Base-by-base conservation (phyloP, 2,329 filamentous ascomycete species). In the Fusarium oxysporum region DNA sequence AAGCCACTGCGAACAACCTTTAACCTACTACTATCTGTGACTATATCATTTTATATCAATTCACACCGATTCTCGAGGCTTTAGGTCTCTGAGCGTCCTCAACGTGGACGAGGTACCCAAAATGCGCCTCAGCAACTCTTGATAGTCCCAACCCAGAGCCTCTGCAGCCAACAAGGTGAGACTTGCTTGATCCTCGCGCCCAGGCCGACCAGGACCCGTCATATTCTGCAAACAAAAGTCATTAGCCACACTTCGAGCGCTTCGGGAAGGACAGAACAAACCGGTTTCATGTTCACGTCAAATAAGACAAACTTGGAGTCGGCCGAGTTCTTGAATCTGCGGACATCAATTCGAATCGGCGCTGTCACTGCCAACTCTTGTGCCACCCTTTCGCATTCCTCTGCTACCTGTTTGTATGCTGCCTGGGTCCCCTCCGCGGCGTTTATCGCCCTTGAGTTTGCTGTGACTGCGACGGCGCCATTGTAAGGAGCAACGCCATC, bases 221-320 rank as follows among this genome's bases (percentile, higher is more conserved):
- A 71, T 71, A 25, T 73, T 76, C 71, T 76, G 47, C 55, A 60
- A 65, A 58, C 65, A 47, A 65, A 32, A 43, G 37, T 50, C 54
- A 23, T 61, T 19, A 68, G 65, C 55, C 41, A 41, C n/a, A 28
- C 47, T 35, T 62, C 6, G 16, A 53, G 51, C 28, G 21, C 13
- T 53, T 14, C 11, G 25, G 32, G 37, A 32, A 45, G n/a, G 19
- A 13, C 35, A 9, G 61, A 21, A 79, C 83, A 79, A 75, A 85
- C 84, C 21, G 85, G 85, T 73, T 87, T 87, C 83, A 87, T 86
- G 61, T 87, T 87, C 17, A 87, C 80, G 75, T 88, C 85, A 70
- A 87, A 87, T 23, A 87, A 74, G 1, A 83, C 83, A 78, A 87
- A 87, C 4, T 77, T 76, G 0, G 77, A 79, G 1, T 77, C 77